Evolutionary conservation across 257 asterid genomes (phyloP), one percentile per base, ranked within the genome.

Genomic region (Nyctanthes arbortristis): DNA sequence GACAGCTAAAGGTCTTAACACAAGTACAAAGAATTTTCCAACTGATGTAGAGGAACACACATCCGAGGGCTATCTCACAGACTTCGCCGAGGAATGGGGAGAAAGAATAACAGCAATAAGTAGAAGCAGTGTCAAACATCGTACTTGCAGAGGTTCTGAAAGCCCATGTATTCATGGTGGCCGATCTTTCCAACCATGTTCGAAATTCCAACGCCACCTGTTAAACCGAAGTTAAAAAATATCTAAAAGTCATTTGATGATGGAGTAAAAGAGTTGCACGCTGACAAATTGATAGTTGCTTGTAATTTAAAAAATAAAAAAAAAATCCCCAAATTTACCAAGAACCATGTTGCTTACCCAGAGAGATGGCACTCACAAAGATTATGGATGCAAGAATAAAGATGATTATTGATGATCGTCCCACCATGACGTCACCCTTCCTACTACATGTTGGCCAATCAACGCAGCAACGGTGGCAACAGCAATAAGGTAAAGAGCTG

Each of bases 181-280:
- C 85, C 78, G 55, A 92, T 82, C 89, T 90, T 92, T 34, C 86
- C 87, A 3, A 92, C 68, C 97, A 89, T 88, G 85, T 90, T 90
- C 4, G 89, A 81, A 69, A 92, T 81, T 24, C 97, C 98, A 66
- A 92, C 98, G 18, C 98, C 98, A 66, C 98, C 98, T 93, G 81
- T 78, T 81, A 18, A 56, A 29, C 61, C 47, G 43, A 52, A 57
- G 34, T 2, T 27, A 32, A 3, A 5, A 75, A 29, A 58, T 27
- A 39, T 35, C 49, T 58, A 70, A 61, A 61, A 7, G 3, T 3
- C 20, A 61, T 16, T n/a, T 28, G 59, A 61, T 6, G 29, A 62
- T 7, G 20, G 13, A 18, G 31, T 20, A 34, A n/a, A 8, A n/a
- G 7, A 25, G 5, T 62, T 30, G 32, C 12, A 59, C 5, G 37